Base-by-base conservation (phyloP, 495 filamentous ascomycete species). In the Rhizodiscina lignyota region DNA sequence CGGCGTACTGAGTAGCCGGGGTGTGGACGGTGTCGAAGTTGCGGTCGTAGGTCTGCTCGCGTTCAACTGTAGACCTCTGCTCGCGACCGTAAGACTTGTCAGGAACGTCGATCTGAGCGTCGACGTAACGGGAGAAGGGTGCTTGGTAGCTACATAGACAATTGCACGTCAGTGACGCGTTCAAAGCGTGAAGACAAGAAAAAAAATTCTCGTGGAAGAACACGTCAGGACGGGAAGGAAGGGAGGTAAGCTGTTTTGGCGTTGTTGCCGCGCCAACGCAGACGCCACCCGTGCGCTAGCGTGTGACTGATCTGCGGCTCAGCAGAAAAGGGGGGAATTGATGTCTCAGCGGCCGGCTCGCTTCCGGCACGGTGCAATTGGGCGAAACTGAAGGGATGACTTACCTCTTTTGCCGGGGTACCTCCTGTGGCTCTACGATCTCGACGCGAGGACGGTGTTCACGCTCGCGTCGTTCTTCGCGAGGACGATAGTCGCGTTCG, bases 41-140 rank as follows among this genome's bases (percentile, higher is more conserved):
- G 41, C 64, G 55, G 44, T 70, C 66, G 63, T 72, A 67, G 49
- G 56, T 55, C 32, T 51, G 51, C 40, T 61, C 61, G n/a, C n/a
- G n/a, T n/a, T n/a, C n/a, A n/a, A n/a, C n/a, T n/a, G n/a, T n/a
- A n/a, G n/a, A n/a, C n/a, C n/a, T n/a, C n/a, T n/a, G n/a, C 42
- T 63, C 54, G 41, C 64, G 55, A 43, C 70, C 66, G 63, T 72
- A 67, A 48, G 56, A 54, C 32, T 51, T 51, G 41, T 61, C 61
- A 50, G 79, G 61, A 59, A 81, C 67, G 47, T 76, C 74, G 57
- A 77, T 59, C 47, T 79, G 67, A 42, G 67, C 58, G 51, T 67
- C 67, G 39, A 62, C 57, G 53, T 67, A 64, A 32, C 65, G 68
- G 43, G 50, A 55, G 54, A 61, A 60, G 36, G 67, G 58, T 53